phyloP scores from a whole-genome alignment of 1,284 basidiomycete genomes.

The Wallemia ichthyophaga region DNA sequence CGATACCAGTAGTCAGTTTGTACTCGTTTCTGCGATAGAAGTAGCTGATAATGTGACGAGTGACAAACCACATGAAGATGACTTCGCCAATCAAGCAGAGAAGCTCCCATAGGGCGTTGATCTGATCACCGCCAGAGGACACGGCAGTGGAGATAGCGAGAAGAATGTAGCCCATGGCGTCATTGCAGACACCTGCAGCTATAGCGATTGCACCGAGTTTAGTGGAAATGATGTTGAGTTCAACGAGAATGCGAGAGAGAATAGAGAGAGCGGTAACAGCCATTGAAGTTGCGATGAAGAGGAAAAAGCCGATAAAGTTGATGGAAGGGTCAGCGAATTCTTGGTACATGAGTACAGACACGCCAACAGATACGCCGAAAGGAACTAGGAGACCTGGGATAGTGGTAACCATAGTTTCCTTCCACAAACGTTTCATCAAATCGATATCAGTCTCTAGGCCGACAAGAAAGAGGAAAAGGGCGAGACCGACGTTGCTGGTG shows the following conservation, averaged over 20 bases:
- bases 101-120: constrained; percentile 9
- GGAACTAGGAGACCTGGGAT: constrained; percentile 10
- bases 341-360: constrained; percentile 8
- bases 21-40: neutral
- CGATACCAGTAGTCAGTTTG: neutral
- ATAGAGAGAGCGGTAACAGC: constrained; percentile 7
- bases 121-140: constrained; percentile 7
- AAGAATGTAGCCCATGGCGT: constrained; percentile 9
- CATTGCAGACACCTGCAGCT: constrained; percentile 9
- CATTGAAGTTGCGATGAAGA: constrained; percentile 11
- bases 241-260: constrained; percentile 9
- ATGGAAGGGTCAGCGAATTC: constrained; percentile 7
- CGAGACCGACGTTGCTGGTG: neutral
- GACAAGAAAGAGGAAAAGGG: constrained; percentile 3
- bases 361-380: constrained; percentile 9
- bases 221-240: constrained; percentile 10
- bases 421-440: constrained; percentile 9
- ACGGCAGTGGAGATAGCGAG: constrained; percentile 8
- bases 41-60: neutral
- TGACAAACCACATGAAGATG: constrained; percentile 7
- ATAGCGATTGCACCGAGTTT: constrained; percentile 8
- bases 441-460: constrained; percentile 11
- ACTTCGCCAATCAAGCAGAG: constrained; percentile 8
- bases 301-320: constrained; percentile 8
- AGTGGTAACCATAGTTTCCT: constrained; percentile 8